These are phyloP conservation scores for Agaricus sinodeliciosus DNA, from an alignment of 768 basidiomycete species.

Conservation along the genomic window DNA sequence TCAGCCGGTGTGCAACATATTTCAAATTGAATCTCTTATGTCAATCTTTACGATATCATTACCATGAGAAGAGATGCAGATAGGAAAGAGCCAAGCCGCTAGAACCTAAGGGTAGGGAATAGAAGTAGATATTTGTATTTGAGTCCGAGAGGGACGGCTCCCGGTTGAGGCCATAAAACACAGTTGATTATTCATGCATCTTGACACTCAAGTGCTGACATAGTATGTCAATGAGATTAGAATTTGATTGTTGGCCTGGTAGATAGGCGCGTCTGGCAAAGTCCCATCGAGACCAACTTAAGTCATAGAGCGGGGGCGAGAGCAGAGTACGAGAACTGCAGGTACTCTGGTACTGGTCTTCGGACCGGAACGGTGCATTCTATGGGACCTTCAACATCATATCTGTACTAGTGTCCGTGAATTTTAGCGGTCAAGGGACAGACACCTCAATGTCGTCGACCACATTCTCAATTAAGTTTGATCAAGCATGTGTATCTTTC, in stretches of 20 bases:
- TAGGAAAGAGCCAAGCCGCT: not conserved
- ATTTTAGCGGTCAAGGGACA: no score
- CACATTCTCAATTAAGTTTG: no score
- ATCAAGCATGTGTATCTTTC: no score
- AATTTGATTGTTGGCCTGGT: not conserved
- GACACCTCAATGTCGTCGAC: no score
- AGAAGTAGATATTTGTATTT: not conserved
- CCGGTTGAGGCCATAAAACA: not conserved
- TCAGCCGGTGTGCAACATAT: not conserved
- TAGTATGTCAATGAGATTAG: no score
- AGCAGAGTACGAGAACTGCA: no score
- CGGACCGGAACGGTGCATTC: no score
- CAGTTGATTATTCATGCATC: no score
- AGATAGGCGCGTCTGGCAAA: not conserved
- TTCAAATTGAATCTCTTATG: not conserved
- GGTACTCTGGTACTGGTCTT: no score
- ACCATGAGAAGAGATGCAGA: not conserved
- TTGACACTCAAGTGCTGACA: not conserved
- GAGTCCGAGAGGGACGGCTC: not conserved
- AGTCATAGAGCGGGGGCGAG: no score
- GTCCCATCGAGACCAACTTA: not conserved
- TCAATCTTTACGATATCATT: not conserved
- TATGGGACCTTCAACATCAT: no score
- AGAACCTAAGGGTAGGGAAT: not conserved
- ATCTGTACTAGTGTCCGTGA: no score